A percentile compares a stretch with the other conserved stretches of the same genome.
Evolutionary conservation across 495 filamentous ascomycete species (phyloP).

Genomic region (Hypoxylon trugodes): DNA sequence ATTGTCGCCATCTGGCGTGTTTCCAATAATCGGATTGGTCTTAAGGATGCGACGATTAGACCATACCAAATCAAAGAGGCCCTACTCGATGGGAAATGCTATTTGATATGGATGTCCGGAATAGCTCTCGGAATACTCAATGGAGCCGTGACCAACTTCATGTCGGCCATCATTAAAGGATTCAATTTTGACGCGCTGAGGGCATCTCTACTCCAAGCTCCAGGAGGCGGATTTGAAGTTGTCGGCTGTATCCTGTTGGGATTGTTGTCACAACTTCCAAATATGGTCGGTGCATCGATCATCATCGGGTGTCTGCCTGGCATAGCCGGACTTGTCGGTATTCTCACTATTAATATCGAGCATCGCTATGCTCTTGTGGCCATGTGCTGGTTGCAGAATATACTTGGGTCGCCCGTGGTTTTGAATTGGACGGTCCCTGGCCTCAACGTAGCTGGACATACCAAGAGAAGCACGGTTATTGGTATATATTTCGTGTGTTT

Average conservation of each 20-base stretch:
- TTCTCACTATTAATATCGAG: slow-evolving; percentile 44
- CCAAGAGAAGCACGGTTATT: slow-evolving; percentile 44
- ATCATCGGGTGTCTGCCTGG: slow-evolving; percentile 35
- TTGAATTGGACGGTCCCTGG: slow-evolving; percentile 39
- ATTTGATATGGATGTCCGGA: slow-evolving; percentile 47
- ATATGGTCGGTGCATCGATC: slow-evolving; percentile 41
- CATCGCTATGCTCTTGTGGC: slow-evolving; percentile 61
- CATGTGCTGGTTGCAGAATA: slow-evolving; percentile 61
- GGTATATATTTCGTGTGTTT: slow-evolving; percentile 46
- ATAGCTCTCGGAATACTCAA: slow-evolving; percentile 57
- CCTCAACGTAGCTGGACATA: slow-evolving; percentile 45
- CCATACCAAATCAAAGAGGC: slow-evolving; percentile 52
- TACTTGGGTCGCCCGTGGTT: slow-evolving; percentile 54
- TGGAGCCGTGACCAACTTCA: slow-evolving; percentile 57
- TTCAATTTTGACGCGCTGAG: slow-evolving; percentile 41
- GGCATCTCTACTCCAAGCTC: slow-evolving; percentile 57
- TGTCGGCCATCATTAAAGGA: slow-evolving; percentile 57
- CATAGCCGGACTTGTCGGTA: slow-evolving; percentile 35
- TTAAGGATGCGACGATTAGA: slow-evolving; percentile 45
- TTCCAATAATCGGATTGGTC: slow-evolving; percentile 40
- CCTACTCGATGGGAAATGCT: slow-evolving; percentile 50
- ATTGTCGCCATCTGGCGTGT: slow-evolving; percentile 39
- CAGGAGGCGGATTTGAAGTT: slow-evolving; percentile 56
- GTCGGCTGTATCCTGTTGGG: slow-evolving; percentile 47
- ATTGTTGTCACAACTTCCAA: slow-evolving; percentile 48